Conservation (phyloP, 768 basidiomycete species). For the Chlorophyllum brunneum region DNA sequence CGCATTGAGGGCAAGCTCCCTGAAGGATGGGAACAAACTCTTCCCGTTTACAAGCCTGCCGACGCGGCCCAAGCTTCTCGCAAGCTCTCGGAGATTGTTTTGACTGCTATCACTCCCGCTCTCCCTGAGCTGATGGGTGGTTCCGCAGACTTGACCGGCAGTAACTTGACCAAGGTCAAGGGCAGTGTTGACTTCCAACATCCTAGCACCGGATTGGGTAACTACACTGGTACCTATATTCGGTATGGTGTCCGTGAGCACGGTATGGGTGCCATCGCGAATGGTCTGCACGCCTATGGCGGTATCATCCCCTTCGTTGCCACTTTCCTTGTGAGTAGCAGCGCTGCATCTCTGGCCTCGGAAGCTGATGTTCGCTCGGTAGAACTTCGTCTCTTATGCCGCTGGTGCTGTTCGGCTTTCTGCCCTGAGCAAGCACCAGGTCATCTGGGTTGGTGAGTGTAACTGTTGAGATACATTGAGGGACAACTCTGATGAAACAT, state of each 20-base stretch:
- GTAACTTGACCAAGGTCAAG: constrained; percentile 89
- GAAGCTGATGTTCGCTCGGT: constrained; percentile 10
- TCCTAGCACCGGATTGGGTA: constrained; percentile 78
- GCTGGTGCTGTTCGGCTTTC: constrained; percentile 91
- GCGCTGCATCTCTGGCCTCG: neutral
- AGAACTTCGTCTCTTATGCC: constrained; percentile 94
- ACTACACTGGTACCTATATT: constrained; percentile 85
- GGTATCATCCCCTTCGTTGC: constrained; percentile 87
- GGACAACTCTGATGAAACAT: neutral
- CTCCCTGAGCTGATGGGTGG: constrained; percentile 88
- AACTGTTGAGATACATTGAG: neutral
- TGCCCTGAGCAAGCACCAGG: constrained; percentile 83
- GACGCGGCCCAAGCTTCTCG: constrained; percentile 88
- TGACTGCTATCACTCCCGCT: constrained; percentile 67
- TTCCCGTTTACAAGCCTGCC: constrained; percentile 80
- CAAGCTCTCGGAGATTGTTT: constrained; percentile 88
- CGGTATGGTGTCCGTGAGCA: constrained; percentile 98
- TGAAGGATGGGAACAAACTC: constrained; percentile 77
- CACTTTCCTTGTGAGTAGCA: constrained; percentile 76
- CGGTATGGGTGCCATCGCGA: constrained; percentile 94
- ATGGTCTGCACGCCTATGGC: constrained; percentile 87
- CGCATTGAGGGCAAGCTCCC: constrained; percentile 83
- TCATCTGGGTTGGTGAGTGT: constrained; percentile 86
- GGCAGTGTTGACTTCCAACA: constrained; percentile 88
- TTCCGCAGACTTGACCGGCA: constrained; percentile 89